Evolutionary conservation across 2,329 filamentous ascomycete genomes (phyloP).

Genomic region (Pestalotiopsis sp.): DNA sequence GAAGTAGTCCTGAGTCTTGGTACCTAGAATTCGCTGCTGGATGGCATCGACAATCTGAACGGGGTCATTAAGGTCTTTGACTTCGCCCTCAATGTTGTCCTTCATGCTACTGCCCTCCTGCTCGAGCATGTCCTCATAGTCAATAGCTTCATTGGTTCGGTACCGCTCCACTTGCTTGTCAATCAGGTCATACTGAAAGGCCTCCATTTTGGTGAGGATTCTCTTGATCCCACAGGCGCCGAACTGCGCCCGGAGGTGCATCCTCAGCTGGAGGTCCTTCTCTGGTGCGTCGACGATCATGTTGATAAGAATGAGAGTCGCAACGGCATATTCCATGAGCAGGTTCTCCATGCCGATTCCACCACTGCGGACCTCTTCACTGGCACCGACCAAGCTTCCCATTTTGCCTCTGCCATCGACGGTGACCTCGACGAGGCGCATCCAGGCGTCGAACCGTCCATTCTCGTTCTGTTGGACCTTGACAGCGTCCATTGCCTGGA

Average conservation of each 20-base stretch:
- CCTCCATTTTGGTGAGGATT: conserved; percentile 94
- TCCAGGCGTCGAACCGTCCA: conserved; percentile 96
- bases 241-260: conserved; percentile 95
- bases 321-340: conserved; percentile 97
- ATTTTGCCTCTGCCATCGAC: conserved; percentile 97
- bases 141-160: conserved; percentile 91
- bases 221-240: conserved; percentile 94
- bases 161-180: conserved; percentile 98
- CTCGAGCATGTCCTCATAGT: conserved; percentile 97
- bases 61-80: conserved; percentile 91
- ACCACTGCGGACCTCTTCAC: conserved; percentile 92
- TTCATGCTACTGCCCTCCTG: conserved; percentile 88
- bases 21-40: conserved; percentile 79
- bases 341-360: conserved; percentile 99
- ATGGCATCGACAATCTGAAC: conserved; percentile 94
- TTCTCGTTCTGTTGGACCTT: conserved; percentile 89
- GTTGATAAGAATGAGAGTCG: conserved; percentile 92
- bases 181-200: conserved; percentile 96
- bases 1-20: conserved; percentile 91
- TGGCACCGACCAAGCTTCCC: conserved; percentile 95
- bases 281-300: conserved; percentile 94
- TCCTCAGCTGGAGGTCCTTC: conserved; percentile 84
- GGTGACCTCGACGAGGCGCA: conserved; percentile 96
- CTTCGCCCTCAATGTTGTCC: conserved; percentile 81
- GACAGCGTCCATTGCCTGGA: conserved; percentile 90